Conservation (phyloP, 164 flowering plant genomes). For the Berberis vulgaris region DNA sequence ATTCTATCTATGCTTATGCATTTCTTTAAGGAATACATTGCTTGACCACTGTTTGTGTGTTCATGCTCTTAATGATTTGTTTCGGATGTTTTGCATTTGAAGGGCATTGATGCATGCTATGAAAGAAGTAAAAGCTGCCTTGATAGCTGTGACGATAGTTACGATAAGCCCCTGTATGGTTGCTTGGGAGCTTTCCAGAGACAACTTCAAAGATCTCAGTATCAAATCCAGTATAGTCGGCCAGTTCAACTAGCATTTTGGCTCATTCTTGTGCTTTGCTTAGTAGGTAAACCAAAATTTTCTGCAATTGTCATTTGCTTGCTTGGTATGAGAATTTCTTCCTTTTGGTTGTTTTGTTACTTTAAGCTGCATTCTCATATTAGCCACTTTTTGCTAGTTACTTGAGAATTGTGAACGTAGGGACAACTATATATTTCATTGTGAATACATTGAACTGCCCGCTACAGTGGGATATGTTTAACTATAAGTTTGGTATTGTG, state of each 20-base stretch:
- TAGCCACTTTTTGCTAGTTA: no score
- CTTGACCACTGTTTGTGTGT: no score
- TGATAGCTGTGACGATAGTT: constrained; percentile 52
- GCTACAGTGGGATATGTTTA: no score
- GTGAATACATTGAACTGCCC: no score
- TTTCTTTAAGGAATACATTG: neutral
- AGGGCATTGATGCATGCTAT: constrained; percentile 56
- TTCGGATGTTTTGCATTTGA: neutral
- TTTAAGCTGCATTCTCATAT: no score
- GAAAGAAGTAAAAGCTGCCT: constrained; percentile 70
- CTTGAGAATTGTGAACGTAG: no score
- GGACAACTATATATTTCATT: no score
- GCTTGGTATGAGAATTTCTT: no score
- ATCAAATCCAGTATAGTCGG: constrained; percentile 70
- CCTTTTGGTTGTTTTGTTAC: no score
- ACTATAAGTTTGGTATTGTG: no score
- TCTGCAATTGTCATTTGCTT: no score
- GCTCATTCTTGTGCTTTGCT: constrained; percentile 34
- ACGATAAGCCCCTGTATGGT: constrained; percentile 68
- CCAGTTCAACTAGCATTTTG: constrained; percentile 41
- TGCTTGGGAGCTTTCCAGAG: constrained; percentile 81
- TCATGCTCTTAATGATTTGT: no score
- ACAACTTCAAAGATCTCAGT: constrained; percentile 81
- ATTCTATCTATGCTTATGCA: neutral
- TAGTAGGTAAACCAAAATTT: constrained; percentile 43